Percentiles rank a stretch among this genome's conserved stretches.
phyloP scores from a whole-genome alignment of 345 rosid genomes.

The Eucalyptus microcorys region DNA sequence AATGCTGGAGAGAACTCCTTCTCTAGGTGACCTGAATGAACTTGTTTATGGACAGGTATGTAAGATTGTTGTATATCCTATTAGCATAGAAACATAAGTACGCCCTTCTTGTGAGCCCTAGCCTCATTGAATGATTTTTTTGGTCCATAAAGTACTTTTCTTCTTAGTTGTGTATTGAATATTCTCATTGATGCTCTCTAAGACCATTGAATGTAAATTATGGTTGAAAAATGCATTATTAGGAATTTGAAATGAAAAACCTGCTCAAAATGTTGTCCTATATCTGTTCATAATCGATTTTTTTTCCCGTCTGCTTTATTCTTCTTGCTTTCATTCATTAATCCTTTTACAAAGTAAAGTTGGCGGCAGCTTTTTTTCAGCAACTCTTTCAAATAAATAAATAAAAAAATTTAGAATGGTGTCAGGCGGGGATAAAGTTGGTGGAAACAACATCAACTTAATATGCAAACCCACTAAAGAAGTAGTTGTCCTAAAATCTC shows the following conservation, averaged over 20 bases:
- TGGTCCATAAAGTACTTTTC: not conserved
- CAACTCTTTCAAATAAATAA: not conserved
- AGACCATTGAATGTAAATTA: not conserved
- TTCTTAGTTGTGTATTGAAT: not conserved
- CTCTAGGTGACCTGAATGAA: conserved; percentile 89
- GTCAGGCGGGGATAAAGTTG: not conserved
- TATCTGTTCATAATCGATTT: not conserved
- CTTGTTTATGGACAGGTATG: conserved; percentile 93
- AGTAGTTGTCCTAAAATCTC: not conserved
- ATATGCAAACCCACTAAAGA: not conserved
- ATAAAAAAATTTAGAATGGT: not conserved
- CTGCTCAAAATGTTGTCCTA: not conserved
- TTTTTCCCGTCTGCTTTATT: not conserved
- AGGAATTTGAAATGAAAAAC: not conserved
- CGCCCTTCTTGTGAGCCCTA: not conserved
- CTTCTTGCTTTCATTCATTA: not conserved
- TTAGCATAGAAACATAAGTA: not conserved
- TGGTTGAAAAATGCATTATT: not conserved
- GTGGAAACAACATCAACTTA: not conserved
- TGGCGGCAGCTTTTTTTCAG: not conserved
- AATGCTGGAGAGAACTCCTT: conserved; percentile 82
- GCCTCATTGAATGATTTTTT: not conserved
- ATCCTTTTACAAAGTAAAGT: not conserved
- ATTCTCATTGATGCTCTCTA: not conserved
- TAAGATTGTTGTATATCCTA: not conserved